Conservation (phyloP, 1,139 yeast species). For the Blastobotrys malaysiensis region DNA sequence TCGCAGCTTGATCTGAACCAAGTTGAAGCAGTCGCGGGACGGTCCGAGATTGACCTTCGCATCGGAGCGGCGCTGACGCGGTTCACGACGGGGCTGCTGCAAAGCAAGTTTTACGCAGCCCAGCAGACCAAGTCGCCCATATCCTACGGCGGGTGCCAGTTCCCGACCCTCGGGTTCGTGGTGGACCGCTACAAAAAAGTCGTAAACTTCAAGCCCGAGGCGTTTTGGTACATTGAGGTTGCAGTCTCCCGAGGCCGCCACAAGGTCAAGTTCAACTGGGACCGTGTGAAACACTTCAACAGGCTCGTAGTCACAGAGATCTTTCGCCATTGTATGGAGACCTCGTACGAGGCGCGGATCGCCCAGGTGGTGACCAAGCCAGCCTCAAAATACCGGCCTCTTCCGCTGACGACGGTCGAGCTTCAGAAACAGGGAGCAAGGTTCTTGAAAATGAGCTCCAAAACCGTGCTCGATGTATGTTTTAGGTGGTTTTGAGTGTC, state of each 20-base stretch:
- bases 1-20: constrained; percentile 56
- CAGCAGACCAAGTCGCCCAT: constrained; percentile 22
- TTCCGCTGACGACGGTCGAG: constrained; percentile 94
- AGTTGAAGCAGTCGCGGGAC: constrained; percentile 77
- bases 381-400: constrained; percentile 72
- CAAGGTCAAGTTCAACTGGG: constrained; percentile 55
- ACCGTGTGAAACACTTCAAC: constrained; percentile 66
- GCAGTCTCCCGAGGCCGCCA: constrained; percentile 38
- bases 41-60: constrained; percentile 83
- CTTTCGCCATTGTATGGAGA: constrained; percentile 59
- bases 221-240: constrained; percentile 69
- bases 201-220: constrained; percentile 64
- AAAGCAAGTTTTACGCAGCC: constrained; percentile 15
- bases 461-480: constrained; percentile 54
- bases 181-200: constrained; percentile 88
- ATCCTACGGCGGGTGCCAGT: constrained; percentile 94
- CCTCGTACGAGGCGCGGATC: constrained; percentile 45
- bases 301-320: constrained; percentile 54
- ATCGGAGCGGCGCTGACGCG: constrained; percentile 91
- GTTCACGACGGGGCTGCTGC: constrained; percentile 52
- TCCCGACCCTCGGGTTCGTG: constrained; percentile 93
- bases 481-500: background rate
- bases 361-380: constrained; percentile 52
- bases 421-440: constrained; percentile 81
- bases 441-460: constrained; percentile 72